Evolutionary conservation across 2,329 filamentous ascomycete species (phyloP), one percentile per base, ranked within the genome.

Genomic region (Phyllosticta ampelicida): DNA sequence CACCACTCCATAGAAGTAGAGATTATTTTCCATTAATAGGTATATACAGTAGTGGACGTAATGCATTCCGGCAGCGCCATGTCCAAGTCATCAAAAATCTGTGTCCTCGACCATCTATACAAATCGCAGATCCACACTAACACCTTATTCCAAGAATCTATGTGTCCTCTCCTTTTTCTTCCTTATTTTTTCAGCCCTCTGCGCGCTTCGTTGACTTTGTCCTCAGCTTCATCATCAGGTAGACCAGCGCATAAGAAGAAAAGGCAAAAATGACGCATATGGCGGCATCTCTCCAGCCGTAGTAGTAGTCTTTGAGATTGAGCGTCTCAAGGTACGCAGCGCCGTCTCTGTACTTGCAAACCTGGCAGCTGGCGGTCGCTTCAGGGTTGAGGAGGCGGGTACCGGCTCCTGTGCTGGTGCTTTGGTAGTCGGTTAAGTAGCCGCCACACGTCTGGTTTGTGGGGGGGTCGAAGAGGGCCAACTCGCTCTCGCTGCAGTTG

Each of bases 201-300:
- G 71, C 72, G 65, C 69, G 74, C 69, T 73, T 74, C 18, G 64
- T 68, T 11, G 66, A 63, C 67, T 74, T 74, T 9, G 72, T 74
- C 62, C 72, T 67, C 55, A 74, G 51, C 66, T 74, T 74, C 72
- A 74, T 75, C 30, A 73, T 62, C 26, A 65, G 53, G 62, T 73
- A 79, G 1, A 79, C 77, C 60, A 78, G 56, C 1, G 67, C 72
- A 61, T 86, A 86, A 1, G 77, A 79, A 58, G 75, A 78, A 48
- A 81, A 60, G 1, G 74, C 78, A 62, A 85, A 85, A 5, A 82
- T 70, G 1, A 78, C 79, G 2, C 80, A 77, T 53, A 86, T 82
- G 0, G 66, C 85, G 0, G 81, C 81, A 68, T 88, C 77, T 53
- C 86, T 77, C 86, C 86, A 89, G 0, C 83, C 85, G 63, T 83